Evolutionary conservation across 2,329 filamentous ascomycete genomes (phyloP), one percentile per base, ranked within the genome.

Genomic region (Ramichloridium luteum): DNA sequence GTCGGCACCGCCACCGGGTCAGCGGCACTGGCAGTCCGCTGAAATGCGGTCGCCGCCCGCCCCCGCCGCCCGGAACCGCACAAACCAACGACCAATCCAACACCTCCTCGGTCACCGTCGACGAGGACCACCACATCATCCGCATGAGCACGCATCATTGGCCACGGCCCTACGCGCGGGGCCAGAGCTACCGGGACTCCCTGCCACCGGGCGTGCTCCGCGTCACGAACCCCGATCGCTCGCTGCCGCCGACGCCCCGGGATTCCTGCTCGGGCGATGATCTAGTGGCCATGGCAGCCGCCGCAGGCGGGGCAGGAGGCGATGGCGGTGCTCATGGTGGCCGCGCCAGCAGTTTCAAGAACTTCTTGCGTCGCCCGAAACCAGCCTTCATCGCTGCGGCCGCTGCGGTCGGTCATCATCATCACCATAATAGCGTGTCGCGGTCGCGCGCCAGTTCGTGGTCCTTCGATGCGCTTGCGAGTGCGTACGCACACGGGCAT

Each of bases 111-210:
- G 43, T 46, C 3, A 41, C 37, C 1, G 42, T 55, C 10, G 51
- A 56, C 25, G 49, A 51, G 18, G 49, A 51, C 16, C 43, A 50
- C 31, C 40, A 46, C 23, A 49, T 55, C 25, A 55, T 56, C 16
- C 48, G 50, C 13, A 50, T 55, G 39, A 48, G 40, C 31, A 45
- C 45, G 6, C 36, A 43, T 14, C 50, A 53, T 30, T 56, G 53
- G 53, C 38, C 45, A 13, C 41, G 52, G 17, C 53, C 53, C 5
- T 55, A 45, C 27, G 50, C 50, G 1, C 37, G 40, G 6, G 47
- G 48, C 10, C 48, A 55, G 39, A 48, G 50, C 16, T 49, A 44
- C 33, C 40, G 50, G 25, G 51, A 53, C 5, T 50, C 48, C 5
- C 37, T 44, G 17, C 42, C 37, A 11, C 40, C 43, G 13, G 45